These are phyloP conservation scores for Allium cepa DNA, from an alignment of 106 monocot genomes.

Conservation along the genomic window DNA sequence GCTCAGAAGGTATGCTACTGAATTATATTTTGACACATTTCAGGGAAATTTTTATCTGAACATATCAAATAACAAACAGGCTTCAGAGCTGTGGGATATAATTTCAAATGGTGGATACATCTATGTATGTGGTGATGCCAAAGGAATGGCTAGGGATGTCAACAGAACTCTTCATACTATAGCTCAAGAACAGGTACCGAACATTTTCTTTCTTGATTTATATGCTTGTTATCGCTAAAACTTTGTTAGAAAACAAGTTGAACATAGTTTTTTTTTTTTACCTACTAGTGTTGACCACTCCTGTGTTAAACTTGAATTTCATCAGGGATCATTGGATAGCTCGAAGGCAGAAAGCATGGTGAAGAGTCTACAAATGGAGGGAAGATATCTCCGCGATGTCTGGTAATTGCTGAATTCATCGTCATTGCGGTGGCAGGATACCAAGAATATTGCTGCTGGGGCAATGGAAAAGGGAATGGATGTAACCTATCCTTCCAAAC, in stretches of 20 bases:
- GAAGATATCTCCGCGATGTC: slow-evolving; percentile 92
- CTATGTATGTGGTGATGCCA: slow-evolving; percentile 83
- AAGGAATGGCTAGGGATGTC: slow-evolving; percentile 86
- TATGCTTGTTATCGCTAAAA: too few relatives aligned
- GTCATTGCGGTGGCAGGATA: too few relatives aligned
- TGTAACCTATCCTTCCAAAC: too few relatives aligned
- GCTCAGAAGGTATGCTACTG: slow-evolving; percentile 29
- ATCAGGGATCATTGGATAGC: slow-evolving; percentile 75
- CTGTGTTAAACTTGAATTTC: neutral
- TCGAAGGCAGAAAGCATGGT: slow-evolving; percentile 82
- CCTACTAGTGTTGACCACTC: neutral
- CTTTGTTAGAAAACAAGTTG: too few relatives aligned
- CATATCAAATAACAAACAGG: slow-evolving; percentile 17
- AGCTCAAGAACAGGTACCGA: slow-evolving; percentile 35
- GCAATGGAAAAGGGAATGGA: too few relatives aligned
- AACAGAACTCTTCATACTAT: slow-evolving; percentile 63
- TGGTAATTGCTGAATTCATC: slow-evolving; percentile 31
- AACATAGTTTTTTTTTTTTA: too few relatives aligned
- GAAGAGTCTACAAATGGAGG: slow-evolving; percentile 89
- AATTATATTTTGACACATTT: too few relatives aligned
- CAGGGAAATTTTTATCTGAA: too few relatives aligned
- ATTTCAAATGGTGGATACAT: slow-evolving; percentile 61
- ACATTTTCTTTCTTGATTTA: too few relatives aligned
- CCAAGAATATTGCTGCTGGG: too few relatives aligned
- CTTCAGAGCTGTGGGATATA: slow-evolving; percentile 50